Percentiles rank a stretch among this genome's conserved stretches.
phyloP scores from a whole-genome alignment of 2,329 filamentous ascomycete genomes.

The Fusarium luffae region DNA sequence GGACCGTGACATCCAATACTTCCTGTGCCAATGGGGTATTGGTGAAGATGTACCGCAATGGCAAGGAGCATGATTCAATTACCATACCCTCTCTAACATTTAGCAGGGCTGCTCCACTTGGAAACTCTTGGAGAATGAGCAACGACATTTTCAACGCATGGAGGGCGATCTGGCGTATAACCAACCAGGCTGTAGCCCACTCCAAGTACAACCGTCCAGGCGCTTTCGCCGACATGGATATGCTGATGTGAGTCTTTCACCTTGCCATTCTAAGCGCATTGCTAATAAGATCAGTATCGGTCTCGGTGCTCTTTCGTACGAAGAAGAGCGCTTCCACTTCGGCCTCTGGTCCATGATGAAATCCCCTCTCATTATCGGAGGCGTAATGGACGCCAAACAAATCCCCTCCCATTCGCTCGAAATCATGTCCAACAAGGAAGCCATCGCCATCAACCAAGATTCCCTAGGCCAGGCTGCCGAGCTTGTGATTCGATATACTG shows the following conservation, averaged over 20 bases:
- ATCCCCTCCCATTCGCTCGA: slow-evolving; percentile 55
- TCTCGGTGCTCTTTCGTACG: slow-evolving; percentile 55
- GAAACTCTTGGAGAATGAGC: slow-evolving; percentile 62
- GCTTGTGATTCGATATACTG: slow-evolving; percentile 60
- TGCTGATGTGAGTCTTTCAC: slow-evolving; percentile 55
- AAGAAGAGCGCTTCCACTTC: slow-evolving; percentile 65
- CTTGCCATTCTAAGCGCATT: fast-evolving
- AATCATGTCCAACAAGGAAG: slow-evolving; percentile 62
- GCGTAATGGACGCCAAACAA: slow-evolving; percentile 52
- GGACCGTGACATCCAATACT: slow-evolving; percentile 58
- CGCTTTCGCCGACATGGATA: slow-evolving; percentile 64
- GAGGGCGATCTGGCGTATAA: slow-evolving; percentile 62
- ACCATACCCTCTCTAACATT: not conserved
- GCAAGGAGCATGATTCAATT: slow-evolving; percentile 17
- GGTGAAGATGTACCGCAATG: slow-evolving; percentile 60
- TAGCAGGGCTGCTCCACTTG: slow-evolving; percentile 54
- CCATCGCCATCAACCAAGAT: slow-evolving; percentile 70
- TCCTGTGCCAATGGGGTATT: slow-evolving; percentile 65
- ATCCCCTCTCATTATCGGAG: slow-evolving; percentile 61
- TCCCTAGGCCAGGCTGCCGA: slow-evolving; percentile 61
- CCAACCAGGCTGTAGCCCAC: slow-evolving; percentile 63
- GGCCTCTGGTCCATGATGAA: slow-evolving; percentile 64
- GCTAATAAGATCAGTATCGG: slow-evolving; percentile 53
- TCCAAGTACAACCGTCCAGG: slow-evolving; percentile 57
- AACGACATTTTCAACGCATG: slow-evolving; percentile 65